A percentile compares a stretch with the other conserved stretches of the same genome.
Evolutionary conservation across 2,329 filamentous ascomycete species (phyloP).

Genomic region (Cercospora sp.): DNA sequence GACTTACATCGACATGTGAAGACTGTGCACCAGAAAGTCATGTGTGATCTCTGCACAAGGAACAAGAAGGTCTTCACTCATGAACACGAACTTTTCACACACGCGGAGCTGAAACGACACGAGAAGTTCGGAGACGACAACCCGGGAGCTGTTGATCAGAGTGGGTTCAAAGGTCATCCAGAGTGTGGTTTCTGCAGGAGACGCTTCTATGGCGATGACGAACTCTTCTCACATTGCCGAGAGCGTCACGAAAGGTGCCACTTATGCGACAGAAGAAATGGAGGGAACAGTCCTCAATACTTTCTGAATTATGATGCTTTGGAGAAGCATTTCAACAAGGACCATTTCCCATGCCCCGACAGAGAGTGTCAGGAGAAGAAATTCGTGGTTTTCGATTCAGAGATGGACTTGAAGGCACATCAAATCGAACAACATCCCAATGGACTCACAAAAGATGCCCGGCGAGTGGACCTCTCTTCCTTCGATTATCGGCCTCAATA

Average conservation of each 20-base stretch:
- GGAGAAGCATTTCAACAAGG: slow-evolving; percentile 81
- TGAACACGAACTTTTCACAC: slow-evolving; percentile 89
- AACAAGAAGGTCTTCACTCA: slow-evolving; percentile 99
- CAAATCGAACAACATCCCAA: slow-evolving; percentile 80
- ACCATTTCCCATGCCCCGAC: slow-evolving; percentile 84
- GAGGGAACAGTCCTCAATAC: slow-evolving; percentile 75
- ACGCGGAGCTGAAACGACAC: slow-evolving; percentile 77
- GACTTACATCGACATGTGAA: slow-evolving; percentile 81
- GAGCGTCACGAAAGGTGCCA: slow-evolving; percentile 95
- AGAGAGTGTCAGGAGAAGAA: slow-evolving; percentile 93
- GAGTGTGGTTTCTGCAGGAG: slow-evolving; percentile 90
- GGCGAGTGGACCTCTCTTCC: slow-evolving; percentile 79
- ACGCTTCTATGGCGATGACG: slow-evolving; percentile 94
- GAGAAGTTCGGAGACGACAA: slow-evolving; percentile 89
- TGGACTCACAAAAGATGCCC: slow-evolving; percentile 79
- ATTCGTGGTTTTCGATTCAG: slow-evolving; percentile 92
- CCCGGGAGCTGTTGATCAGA: slow-evolving; percentile 86
- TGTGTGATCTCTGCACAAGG: slow-evolving; percentile 86
- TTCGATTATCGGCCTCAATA: slow-evolving; percentile 81
- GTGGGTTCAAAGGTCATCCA: slow-evolving; percentile 93
- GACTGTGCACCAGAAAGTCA: slow-evolving; percentile 77
- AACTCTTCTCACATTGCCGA: slow-evolving; percentile 89
- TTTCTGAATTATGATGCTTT: slow-evolving; percentile 85
- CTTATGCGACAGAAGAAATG: slow-evolving; percentile 74
- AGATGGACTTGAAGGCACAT: slow-evolving; percentile 93